These are phyloP conservation scores for Basidiobolus heterosporus DNA, from an alignment of 371 early-diverging fungal genomes.

Conservation along the genomic window DNA sequence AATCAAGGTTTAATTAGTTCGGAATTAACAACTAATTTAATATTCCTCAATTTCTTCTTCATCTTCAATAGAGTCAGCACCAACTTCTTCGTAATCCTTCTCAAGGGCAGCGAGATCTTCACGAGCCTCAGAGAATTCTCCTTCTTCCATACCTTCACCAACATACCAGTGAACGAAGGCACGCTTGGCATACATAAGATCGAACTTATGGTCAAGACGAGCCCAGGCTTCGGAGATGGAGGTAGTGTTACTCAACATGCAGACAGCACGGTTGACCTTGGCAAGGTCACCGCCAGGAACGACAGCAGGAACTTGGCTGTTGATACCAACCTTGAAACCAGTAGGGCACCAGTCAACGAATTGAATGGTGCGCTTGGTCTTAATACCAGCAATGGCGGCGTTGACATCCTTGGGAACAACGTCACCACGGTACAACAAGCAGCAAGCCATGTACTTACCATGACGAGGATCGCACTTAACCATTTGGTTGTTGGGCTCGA, in stretches of 20 bases:
- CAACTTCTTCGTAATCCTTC: conserved; percentile 98
- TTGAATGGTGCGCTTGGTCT: conserved; percentile 79
- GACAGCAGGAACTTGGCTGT: conserved; percentile 74
- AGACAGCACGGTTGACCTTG: conserved; percentile 81
- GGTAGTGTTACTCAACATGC: conserved; percentile 91
- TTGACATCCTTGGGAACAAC: conserved; percentile 75
- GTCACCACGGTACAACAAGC: conserved; percentile 87
- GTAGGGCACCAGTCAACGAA: conserved; percentile 98
- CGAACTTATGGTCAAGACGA: conserved; percentile 89
- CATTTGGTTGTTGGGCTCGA: conserved; percentile 90
- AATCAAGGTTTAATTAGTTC: too few species aligned
- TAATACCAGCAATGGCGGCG: conserved; percentile 71
- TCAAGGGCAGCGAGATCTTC: conserved; percentile 98
- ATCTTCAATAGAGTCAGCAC: conserved; percentile 13
- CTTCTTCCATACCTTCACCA: conserved; percentile 95
- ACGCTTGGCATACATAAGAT: conserved; percentile 93
- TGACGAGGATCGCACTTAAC: conserved; percentile 87
- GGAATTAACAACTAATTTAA: not conserved
- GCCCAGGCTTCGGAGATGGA: conserved; percentile 95
- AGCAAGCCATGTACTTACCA: conserved; percentile 93
- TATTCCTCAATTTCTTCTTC: conserved; percentile 11
- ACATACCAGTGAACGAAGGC: conserved; percentile 99
- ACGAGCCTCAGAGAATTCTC: conserved; percentile 99
- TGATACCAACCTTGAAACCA: conserved; percentile 96
- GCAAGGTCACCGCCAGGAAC: conserved; percentile 83